Conservation (phyloP, 2,329 filamentous ascomycete genomes). For the Ceratocystis smalleyi region DNA sequence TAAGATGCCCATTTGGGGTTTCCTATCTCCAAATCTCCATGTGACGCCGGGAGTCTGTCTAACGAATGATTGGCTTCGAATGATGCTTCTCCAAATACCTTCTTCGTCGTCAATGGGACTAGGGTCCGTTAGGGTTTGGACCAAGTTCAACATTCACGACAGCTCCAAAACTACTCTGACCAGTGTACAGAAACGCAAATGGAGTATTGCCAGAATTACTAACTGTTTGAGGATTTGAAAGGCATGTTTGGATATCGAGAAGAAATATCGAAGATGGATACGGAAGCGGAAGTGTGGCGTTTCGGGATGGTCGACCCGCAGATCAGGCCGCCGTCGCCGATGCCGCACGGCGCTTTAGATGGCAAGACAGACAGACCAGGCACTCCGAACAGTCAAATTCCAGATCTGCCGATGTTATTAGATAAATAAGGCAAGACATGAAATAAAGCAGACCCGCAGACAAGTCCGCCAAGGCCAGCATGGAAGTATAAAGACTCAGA, state of each 20-base stretch:
- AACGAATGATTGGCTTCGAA: neutral
- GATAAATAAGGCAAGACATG: no score
- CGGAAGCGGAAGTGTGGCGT: no score
- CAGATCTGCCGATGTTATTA: no score
- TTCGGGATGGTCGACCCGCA: no score
- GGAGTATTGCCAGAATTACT: neutral
- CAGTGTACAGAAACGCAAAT: neutral
- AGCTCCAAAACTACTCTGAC: neutral
- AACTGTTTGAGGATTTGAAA: constrained; percentile 6
- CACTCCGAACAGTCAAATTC: no score
- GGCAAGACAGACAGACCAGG: no score
- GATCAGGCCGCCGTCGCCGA: no score
- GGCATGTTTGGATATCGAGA: constrained; percentile 5
- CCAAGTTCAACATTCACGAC: neutral
- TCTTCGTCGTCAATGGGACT: neutral
- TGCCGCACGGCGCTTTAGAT: no score
- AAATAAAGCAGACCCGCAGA: no score
- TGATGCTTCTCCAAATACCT: neutral
- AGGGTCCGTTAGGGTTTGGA: neutral
- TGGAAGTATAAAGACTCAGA: neutral
- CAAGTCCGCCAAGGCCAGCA: no score
- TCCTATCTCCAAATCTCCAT: neutral
- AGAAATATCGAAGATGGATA: constrained; percentile 12
- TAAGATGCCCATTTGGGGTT: neutral
- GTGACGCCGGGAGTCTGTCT: neutral